phyloP scores from a whole-genome alignment of 306 rosid species.

The Castanea sativa region DNA sequence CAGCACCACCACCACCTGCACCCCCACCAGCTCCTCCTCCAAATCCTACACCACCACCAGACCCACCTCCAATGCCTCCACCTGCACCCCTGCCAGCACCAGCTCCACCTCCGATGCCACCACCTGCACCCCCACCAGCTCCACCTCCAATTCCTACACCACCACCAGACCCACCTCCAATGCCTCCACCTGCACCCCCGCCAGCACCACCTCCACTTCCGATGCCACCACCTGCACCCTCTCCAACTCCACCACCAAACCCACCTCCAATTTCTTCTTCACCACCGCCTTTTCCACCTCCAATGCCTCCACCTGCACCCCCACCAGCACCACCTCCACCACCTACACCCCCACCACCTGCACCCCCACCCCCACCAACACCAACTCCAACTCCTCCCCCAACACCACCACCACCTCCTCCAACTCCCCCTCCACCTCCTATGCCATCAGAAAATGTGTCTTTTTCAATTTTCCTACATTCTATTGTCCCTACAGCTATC shows the following conservation, averaged over 20 bases:
- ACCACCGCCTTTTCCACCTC: background rate
- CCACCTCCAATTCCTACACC: background rate
- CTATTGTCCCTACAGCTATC: slow-evolving; percentile 27
- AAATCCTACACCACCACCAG: background rate
- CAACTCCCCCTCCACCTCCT: slow-evolving; percentile 19
- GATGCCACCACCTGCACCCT: background rate
- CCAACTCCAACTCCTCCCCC: background rate
- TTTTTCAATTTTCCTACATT: slow-evolving; percentile 43
- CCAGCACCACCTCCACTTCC: background rate
- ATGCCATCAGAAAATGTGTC: slow-evolving; percentile 11
- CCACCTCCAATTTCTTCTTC: background rate
- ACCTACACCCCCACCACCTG: background rate
- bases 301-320: background rate
- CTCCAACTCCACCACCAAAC: background rate
- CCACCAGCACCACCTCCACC: background rate
- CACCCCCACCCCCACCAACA: background rate
- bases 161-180: slow-evolving; percentile 2
- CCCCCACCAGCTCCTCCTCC: background rate
- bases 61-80: background rate
- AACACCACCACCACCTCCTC: background rate
- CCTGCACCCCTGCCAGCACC: slow-evolving; percentile 23
- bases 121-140: slow-evolving; percentile 4
- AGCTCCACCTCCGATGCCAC: slow-evolving; percentile 1
- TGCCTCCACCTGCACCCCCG: slow-evolving; percentile 9
- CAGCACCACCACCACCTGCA: slow-evolving; percentile 22